Evolutionary conservation across 2,329 filamentous ascomycete genomes (phyloP).

Genomic region (Calonectria fujianensis): DNA sequence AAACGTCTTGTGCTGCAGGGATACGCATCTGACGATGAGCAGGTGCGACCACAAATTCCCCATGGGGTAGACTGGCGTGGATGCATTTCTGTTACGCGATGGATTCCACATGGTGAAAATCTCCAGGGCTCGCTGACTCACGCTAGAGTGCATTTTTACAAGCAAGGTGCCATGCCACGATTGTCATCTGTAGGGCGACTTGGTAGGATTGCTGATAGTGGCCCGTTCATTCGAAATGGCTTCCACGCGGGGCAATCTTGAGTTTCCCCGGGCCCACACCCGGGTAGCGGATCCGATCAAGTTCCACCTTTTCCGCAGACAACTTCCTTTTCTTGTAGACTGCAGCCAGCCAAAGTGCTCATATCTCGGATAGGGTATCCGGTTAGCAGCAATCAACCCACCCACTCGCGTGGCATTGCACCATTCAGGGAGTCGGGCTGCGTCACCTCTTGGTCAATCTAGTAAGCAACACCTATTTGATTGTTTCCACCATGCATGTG

Average conservation of each 20-base stretch:
- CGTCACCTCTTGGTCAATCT: background rate
- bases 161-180: background rate
- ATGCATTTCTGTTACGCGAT: background rate
- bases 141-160: background rate
- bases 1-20: background rate
- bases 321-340: background rate
- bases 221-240: background rate
- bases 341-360: background rate
- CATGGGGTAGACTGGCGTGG: background rate
- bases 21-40: background rate
- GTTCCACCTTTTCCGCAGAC: background rate
- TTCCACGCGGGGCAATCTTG: background rate
- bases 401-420: background rate
- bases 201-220: background rate
- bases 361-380: background rate
- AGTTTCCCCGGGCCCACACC: background rate
- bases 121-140: background rate
- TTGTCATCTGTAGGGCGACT: background rate
- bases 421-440: background rate
- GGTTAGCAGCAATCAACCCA: background rate
- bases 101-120: background rate
- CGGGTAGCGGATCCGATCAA: background rate
- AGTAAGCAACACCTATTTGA: too few species aligned
- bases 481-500: background rate
- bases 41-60: background rate